Conservation (phyloP, 345 rosid genomes). For the Citrus sp. region DNA sequence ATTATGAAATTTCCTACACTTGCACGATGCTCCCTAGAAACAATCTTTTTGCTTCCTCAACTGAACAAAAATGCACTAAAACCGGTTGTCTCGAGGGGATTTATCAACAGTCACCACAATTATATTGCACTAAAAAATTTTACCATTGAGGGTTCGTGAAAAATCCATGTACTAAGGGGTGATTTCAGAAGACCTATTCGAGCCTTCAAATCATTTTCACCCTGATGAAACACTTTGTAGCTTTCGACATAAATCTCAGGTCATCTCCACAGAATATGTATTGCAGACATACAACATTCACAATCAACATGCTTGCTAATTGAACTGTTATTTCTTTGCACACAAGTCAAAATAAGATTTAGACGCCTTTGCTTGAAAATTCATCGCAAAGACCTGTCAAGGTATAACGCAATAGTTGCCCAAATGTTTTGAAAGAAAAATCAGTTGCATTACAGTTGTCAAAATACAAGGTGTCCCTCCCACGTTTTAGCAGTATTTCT, state of each 20-base stretch:
- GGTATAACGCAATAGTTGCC: too few species aligned
- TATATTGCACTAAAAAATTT: neutral
- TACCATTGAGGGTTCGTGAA: neutral
- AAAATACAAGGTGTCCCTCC: neutral
- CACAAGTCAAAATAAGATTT: neutral
- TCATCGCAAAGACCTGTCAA: neutral
- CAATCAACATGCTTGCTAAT: neutral
- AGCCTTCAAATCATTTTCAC: neutral
- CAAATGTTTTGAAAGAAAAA: neutral
- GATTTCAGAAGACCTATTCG: neutral
- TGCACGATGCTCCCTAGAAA: neutral
- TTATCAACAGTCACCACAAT: neutral
- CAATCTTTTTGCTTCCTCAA: neutral
- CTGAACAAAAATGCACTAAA: neutral
- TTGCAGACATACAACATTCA: neutral
- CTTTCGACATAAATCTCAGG: neutral
- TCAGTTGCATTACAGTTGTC: neutral
- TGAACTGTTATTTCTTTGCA: neutral
- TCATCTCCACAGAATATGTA: neutral
- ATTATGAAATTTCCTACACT: too few species aligned
- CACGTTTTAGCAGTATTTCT: neutral
- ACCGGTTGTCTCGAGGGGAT: neutral
- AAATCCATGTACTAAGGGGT: neutral
- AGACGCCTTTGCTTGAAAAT: neutral
- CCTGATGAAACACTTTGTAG: neutral